Percentiles rank a stretch among this genome's conserved stretches.
phyloP scores from a whole-genome alignment of 164 flowering plant genomes.

The Hamamelis virginiana region DNA sequence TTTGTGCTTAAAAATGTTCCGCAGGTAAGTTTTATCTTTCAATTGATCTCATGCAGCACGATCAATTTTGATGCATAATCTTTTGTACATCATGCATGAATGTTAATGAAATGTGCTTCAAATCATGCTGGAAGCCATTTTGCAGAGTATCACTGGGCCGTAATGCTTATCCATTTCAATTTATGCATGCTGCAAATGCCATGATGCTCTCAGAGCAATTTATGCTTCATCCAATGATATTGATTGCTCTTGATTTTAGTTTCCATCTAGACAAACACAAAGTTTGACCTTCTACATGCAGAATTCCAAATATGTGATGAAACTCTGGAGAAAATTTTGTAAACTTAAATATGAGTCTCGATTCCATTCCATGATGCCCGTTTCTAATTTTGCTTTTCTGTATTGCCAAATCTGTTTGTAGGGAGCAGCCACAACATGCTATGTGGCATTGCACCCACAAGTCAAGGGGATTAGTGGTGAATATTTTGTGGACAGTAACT shows the following conservation, averaged over 20 bases:
- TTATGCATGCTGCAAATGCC: too few relatives aligned
- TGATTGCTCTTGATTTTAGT: too few relatives aligned
- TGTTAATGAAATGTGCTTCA: background rate
- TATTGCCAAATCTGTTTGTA: background rate
- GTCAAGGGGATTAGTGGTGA: conserved; percentile 33
- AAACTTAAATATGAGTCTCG: too few relatives aligned
- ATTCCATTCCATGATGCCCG: too few relatives aligned
- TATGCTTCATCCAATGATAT: too few relatives aligned
- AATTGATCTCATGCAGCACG: background rate
- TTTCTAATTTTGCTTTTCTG: background rate
- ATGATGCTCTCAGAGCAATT: too few relatives aligned
- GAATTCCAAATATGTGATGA: too few relatives aligned
- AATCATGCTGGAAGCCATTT: background rate
- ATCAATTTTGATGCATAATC: background rate
- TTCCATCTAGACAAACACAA: too few relatives aligned
- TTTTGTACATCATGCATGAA: background rate
- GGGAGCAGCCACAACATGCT: conserved; percentile 52
- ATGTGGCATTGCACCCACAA: conserved; percentile 39
- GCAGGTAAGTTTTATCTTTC: conserved; percentile 26
- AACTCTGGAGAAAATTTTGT: too few relatives aligned
- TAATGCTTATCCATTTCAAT: too few relatives aligned
- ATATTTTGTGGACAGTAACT: conserved; percentile 35
- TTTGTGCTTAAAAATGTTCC: conserved; percentile 33
- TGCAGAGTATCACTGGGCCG: too few relatives aligned
- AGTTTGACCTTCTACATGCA: too few relatives aligned